phyloP scores from a whole-genome alignment of 176 grass and related monocot genomes.

The sorghum (Sorghum bicolor) region DNA sequence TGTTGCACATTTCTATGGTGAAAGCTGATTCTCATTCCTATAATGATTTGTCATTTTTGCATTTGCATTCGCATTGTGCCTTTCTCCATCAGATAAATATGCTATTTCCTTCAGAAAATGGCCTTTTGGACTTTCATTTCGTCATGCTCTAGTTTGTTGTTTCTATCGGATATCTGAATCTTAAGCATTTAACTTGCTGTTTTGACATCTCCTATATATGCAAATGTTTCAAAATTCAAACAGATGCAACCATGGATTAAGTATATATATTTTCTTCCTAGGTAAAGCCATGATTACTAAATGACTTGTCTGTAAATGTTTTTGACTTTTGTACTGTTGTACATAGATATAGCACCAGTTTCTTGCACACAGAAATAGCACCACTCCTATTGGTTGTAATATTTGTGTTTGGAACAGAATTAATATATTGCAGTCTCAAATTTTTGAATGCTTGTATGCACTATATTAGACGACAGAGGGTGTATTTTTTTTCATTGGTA shows the following conservation, averaged over 20 bases:
- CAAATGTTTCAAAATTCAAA: background rate
- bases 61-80: background rate
- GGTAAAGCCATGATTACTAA: background rate
- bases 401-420: background rate
- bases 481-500: background rate
- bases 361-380: slow-evolving; percentile 5
- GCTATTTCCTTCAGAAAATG: background rate
- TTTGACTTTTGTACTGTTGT: background rate
- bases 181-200: slow-evolving; percentile 6
- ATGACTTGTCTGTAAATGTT: background rate
- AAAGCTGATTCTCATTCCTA: slow-evolving; percentile 1
- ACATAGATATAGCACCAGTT: background rate
- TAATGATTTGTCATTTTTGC: background rate
- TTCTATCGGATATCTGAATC: background rate
- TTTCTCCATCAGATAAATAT: background rate
- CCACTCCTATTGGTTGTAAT: background rate
- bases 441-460: background rate
- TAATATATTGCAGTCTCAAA: background rate
- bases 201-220: background rate
- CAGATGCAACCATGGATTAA: background rate
- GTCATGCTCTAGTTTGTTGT: background rate
- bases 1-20: slow-evolving; percentile 98
- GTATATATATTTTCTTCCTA: background rate
- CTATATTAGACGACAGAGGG: background rate
- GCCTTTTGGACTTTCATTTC: background rate